phyloP scores from a whole-genome alignment of 495 filamentous ascomycete genomes.

The Aspergillus coremiiformis region DNA sequence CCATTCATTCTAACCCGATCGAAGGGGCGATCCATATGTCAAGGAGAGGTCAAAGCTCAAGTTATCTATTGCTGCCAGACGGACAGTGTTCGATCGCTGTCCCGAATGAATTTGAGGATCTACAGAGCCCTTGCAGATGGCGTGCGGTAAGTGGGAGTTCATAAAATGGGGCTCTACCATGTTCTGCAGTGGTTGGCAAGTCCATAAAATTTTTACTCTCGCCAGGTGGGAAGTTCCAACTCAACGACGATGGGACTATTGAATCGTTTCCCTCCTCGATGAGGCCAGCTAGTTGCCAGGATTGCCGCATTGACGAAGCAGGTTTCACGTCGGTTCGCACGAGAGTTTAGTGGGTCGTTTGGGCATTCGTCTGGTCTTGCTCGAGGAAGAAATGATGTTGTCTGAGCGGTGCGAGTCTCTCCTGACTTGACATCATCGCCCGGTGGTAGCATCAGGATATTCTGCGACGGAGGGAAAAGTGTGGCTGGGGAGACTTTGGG shows the following conservation, averaged over 20 bases:
- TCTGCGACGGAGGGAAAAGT: slow-evolving; percentile 3
- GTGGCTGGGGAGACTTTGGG: background rate
- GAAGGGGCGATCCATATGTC: slow-evolving; percentile 3
- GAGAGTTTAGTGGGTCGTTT: background rate
- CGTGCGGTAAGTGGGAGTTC: background rate
- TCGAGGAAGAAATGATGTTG: slow-evolving; percentile 9
- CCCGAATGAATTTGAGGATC: background rate
- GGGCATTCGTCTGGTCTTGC: slow-evolving; percentile 2
- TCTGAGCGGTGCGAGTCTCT: background rate
- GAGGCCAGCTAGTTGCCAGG: slow-evolving; percentile 59
- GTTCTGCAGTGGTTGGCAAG: background rate
- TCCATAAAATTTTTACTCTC: slow-evolving; percentile 3
- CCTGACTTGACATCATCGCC: background rate
- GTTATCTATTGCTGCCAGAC: slow-evolving; percentile 1
- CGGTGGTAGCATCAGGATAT: background rate
- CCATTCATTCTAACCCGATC: slow-evolving; percentile 2
- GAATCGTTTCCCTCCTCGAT: slow-evolving; percentile 50
- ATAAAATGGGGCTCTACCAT: background rate
- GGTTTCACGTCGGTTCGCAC: slow-evolving; percentile 52
- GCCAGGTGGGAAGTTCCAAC: slow-evolving; percentile 60
- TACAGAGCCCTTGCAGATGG: background rate
- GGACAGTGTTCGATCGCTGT: slow-evolving; percentile 6
- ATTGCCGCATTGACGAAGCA: slow-evolving; percentile 74
- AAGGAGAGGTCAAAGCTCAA: slow-evolving; percentile 15
- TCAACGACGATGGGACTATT: slow-evolving; percentile 76